phyloP scores from a whole-genome alignment of 768 basidiomycete species.

The Lactarius sanguifluus region DNA sequence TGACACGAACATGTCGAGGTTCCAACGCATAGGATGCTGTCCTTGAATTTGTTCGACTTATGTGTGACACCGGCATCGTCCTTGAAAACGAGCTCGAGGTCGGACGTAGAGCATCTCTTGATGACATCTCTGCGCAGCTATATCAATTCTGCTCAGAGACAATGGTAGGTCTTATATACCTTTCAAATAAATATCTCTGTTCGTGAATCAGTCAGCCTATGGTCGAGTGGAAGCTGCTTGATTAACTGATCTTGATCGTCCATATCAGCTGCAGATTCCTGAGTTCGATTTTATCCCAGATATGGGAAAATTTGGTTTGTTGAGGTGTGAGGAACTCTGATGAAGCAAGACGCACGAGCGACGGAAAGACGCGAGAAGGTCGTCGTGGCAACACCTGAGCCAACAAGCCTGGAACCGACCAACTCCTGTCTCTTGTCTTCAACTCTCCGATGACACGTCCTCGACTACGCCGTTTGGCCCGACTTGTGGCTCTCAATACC shows the following conservation, averaged over 20 bases:
- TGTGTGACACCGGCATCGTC: background rate
- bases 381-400: too few relatives aligned
- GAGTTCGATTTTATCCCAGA: too few relatives aligned
- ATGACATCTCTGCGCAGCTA: background rate
- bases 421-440: too few relatives aligned
- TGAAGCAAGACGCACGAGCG: too few relatives aligned
- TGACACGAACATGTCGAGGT: background rate
- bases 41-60: background rate
- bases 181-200: background rate
- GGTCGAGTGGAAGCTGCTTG: rapidly evolving
- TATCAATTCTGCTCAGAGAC: background rate
- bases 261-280: too few relatives aligned
- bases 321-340: too few relatives aligned
- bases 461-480: too few relatives aligned
- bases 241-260: background rate
- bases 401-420: too few relatives aligned
- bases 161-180: background rate
- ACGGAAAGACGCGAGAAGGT: too few relatives aligned
- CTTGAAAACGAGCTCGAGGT: background rate
- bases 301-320: too few relatives aligned
- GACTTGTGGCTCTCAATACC: too few relatives aligned
- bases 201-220: background rate
- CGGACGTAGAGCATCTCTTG: background rate
- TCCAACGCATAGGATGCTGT: background rate
- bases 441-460: too few relatives aligned